A percentile compares a stretch with the other conserved stretches of the same genome.
These are phyloP conservation scores for Cryptococcus wingfieldii DNA, from an alignment of 1,284 basidiomycete genomes.

Conservation along the genomic window DNA sequence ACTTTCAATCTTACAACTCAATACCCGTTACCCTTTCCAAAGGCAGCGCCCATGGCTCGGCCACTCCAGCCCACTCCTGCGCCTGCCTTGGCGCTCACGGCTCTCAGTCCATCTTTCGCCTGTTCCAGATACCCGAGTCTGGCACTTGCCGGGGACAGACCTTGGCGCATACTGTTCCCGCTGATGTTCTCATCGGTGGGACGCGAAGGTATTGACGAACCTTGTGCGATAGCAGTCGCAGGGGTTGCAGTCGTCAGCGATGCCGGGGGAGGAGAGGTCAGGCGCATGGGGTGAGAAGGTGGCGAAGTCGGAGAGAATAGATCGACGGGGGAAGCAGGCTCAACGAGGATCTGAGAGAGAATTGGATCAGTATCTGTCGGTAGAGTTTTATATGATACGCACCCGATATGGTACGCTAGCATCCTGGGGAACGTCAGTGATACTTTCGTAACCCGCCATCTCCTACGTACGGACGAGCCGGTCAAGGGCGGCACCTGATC, in stretches of 20 bases:
- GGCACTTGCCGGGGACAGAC: conserved; percentile 11
- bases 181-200: neutral
- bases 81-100: conserved; percentile 37
- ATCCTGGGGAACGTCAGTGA: conserved; percentile 3
- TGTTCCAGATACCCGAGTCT: conserved; percentile 43
- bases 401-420: conserved; percentile 36
- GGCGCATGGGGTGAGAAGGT: conserved; percentile 21
- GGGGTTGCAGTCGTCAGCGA: conserved; percentile 14
- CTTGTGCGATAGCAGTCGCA: conserved; percentile 15
- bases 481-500: conserved; percentile 37
- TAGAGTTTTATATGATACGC: neutral
- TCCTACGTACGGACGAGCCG: conserved; percentile 20
- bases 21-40: conserved; percentile 3
- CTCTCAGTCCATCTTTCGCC: conserved; percentile 41
- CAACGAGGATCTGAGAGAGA: conserved; percentile 31
- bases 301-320: conserved; percentile 39
- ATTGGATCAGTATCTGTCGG: neutral
- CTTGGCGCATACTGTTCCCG: conserved; percentile 5
- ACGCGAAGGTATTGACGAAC: conserved; percentile 4
- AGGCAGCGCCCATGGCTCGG: conserved; percentile 19
- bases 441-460: neutral
- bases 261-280: conserved; percentile 24
- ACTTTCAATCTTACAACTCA: neutral
- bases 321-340: conserved; percentile 38
- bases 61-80: conserved; percentile 37